Evolutionary conservation across 345 rosid genomes (phyloP), one percentile per base, ranked within the genome.

Genomic region (Mangifera indica): DNA sequence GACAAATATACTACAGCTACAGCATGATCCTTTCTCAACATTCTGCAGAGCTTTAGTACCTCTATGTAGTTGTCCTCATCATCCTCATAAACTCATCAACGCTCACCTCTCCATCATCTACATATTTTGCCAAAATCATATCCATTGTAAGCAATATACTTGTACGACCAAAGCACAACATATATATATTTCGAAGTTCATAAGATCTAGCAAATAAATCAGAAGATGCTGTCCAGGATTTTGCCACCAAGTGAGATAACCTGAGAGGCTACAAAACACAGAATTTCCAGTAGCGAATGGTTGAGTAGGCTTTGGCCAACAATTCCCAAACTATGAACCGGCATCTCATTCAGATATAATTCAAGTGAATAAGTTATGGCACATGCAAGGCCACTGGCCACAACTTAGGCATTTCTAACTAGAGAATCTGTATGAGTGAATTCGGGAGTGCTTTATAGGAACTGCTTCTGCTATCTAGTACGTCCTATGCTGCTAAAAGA

Each of bases 31-130:
- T 53, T n/a, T n/a, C n/a, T n/a, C 74, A 17, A 74, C 74, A 29
- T 60, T 4, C 26, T 40, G n/a, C 32, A 22, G 18, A 61, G 48
- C 59, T 76, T 60, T 81, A 86, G 64, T 72, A 81, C 20, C 87
- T 89, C 10, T 69, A 90, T 0, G 83, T 62, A 40, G 94, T 88
- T 75, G 81, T 82, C 78, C 54, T 86, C 98, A 90, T 92, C 86
- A 87, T 88, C 85, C 68, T 82, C 67, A 86, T 69, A 77, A 92
- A 92, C 61, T 92, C 96, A 1, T 92, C 88, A 18, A 74, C 5
- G 54, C 71, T 72, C 60, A 92, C 90, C 84, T 90, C 92, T 62
- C 91, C 91, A 76, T 92, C 96, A 74, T 61, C 98, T 92, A 82
- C 51, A 29, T 72, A 66, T 71, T 52, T 76, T 74, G 60, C 22